A percentile compares a stretch with the other conserved stretches of the same genome.
These are phyloP conservation scores for Allium sativum DNA, from an alignment of 106 monocot species.

Conservation along the genomic window DNA sequence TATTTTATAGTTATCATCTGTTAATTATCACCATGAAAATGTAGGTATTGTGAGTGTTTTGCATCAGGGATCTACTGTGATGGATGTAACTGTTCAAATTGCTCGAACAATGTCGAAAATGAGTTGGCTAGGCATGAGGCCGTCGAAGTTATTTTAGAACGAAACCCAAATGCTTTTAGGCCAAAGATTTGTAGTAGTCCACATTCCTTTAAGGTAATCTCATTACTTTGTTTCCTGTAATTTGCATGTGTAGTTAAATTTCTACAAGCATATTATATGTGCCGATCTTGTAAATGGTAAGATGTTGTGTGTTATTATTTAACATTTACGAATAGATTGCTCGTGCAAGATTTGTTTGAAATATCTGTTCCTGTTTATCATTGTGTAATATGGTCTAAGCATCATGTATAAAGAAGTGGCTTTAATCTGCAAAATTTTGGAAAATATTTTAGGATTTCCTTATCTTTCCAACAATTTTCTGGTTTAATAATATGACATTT, in stretches of 20 bases:
- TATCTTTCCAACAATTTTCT: too few species aligned
- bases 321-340: not conserved
- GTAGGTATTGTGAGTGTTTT: conserved; percentile 70
- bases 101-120: conserved; percentile 49
- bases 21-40: not conserved
- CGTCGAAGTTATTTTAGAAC: conserved; percentile 53
- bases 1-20: not conserved
- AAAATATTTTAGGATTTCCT: too few species aligned
- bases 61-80: conserved; percentile 61
- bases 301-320: not conserved
- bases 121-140: conserved; percentile 59
- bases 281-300: not conserved
- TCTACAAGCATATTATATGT: not conserved
- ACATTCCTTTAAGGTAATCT: conserved; percentile 19
- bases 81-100: conserved; percentile 64
- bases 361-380: too few species aligned
- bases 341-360: not conserved
- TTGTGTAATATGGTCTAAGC: too few species aligned
- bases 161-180: conserved; percentile 73
- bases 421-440: too few species aligned
- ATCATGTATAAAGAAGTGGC: too few species aligned
- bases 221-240: not conserved
- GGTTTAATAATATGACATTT: too few species aligned
- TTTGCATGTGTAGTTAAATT: too few species aligned
- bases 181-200: conserved; percentile 65